Evolutionary conservation across 768 basidiomycete species (phyloP).

Genomic region (Trichaptum fuscoviolaceum): DNA sequence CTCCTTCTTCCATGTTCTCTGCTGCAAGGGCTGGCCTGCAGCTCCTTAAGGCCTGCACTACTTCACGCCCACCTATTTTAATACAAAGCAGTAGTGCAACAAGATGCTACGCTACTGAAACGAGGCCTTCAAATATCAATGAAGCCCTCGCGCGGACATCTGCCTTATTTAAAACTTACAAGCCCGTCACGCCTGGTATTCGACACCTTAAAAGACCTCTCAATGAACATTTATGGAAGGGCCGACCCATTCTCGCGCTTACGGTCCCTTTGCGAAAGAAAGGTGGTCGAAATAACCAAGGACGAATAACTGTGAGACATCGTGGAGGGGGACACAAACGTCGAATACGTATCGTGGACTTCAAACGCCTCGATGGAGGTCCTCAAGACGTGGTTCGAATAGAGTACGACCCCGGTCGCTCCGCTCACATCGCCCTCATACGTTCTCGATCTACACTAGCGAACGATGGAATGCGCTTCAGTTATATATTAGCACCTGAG

Average conservation of each 20-base stretch:
- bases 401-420: slow-evolving; percentile 94
- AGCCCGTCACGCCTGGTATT: slow-evolving; percentile 79
- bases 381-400: slow-evolving; percentile 87
- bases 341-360: slow-evolving; percentile 85
- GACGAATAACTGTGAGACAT: slow-evolving; percentile 81
- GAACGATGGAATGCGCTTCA: slow-evolving; percentile 59
- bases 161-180: slow-evolving; percentile 79
- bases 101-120: slow-evolving; percentile 31
- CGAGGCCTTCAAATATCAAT: slow-evolving; percentile 28
- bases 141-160: slow-evolving; percentile 46
- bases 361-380: slow-evolving; percentile 70
- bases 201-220: slow-evolving; percentile 84
- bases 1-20: slow-evolving; percentile 35
- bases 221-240: slow-evolving; percentile 77
- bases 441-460: slow-evolving; percentile 51
- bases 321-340: slow-evolving; percentile 90
- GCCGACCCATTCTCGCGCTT: slow-evolving; percentile 77
- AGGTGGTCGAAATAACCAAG: slow-evolving; percentile 82
- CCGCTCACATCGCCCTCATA: slow-evolving; percentile 90
- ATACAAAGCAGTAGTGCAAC: slow-evolving; percentile 10
- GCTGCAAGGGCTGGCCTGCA: slow-evolving; percentile 33
- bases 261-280: slow-evolving; percentile 77
- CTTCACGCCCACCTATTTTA: neutral
- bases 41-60: neutral
- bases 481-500: slow-evolving; percentile 90